A percentile compares a stretch with the other conserved stretches of the same genome.
Conservation (phyloP, 352 stramenopile genomes). For the Pythium plurisporium region DNA sequence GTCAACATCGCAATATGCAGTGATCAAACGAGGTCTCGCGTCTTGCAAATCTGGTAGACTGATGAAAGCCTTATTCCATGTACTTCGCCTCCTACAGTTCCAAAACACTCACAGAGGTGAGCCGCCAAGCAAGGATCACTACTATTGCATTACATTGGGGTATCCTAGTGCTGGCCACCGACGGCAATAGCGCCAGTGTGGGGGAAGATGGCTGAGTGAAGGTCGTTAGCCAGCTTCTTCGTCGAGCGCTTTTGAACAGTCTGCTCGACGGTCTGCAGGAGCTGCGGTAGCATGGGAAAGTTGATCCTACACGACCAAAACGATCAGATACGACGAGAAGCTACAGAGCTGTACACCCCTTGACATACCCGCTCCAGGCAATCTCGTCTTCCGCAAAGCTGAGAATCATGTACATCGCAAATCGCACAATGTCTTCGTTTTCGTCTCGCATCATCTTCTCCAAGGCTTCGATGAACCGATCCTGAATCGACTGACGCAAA, state of each 20-base stretch:
- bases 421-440: conserved; percentile 71
- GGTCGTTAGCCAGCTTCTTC: conserved; percentile 61
- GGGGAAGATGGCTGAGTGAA: conserved; percentile 55
- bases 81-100: no score
- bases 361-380: conserved; percentile 22
- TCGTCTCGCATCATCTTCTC: conserved; percentile 63
- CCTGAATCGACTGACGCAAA: conserved; percentile 31
- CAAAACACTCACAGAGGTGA: background rate
- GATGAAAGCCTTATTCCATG: background rate
- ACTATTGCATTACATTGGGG: conserved; percentile 19
- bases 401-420: conserved; percentile 68
- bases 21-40: background rate
- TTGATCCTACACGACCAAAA: conserved; percentile 32
- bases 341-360: no score
- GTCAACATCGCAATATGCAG: no score
- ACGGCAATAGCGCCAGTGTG: conserved; percentile 27
- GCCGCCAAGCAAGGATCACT: background rate
- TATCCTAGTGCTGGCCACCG: conserved; percentile 21
- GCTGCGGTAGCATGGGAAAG: conserved; percentile 54
- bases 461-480: conserved; percentile 48
- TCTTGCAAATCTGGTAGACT: background rate
- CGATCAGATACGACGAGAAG: background rate
- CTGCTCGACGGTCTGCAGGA: conserved; percentile 47
- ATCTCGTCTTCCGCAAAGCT: conserved; percentile 56
- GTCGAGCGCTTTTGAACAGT: conserved; percentile 64